phyloP scores from a whole-genome alignment of 202 grass and related monocot genomes.

The Brachypodium distachyon region DNA sequence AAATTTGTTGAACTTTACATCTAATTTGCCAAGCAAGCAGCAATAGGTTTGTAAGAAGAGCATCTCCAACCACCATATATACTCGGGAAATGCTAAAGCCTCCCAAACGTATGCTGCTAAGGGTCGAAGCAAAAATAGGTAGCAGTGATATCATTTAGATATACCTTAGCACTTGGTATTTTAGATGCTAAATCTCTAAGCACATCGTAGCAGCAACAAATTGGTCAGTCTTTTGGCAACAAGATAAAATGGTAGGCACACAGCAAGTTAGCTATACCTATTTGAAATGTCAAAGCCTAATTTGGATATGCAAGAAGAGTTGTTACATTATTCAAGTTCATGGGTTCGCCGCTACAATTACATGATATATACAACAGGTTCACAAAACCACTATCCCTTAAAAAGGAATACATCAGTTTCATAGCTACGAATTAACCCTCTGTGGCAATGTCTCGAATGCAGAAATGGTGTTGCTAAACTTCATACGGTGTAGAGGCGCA shows the following conservation, averaged over 20 bases:
- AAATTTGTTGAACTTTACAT: too few relatives aligned
- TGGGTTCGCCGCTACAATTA: neutral
- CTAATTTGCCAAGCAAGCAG: too few relatives aligned
- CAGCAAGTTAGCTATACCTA: neutral
- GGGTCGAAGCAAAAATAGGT: neutral
- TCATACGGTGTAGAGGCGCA: conserved; percentile 85
- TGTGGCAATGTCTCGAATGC: conserved; percentile 96
- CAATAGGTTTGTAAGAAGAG: too few relatives aligned
- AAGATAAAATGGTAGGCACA: neutral
- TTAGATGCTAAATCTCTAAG: neutral
- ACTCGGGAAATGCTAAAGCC: too few relatives aligned
- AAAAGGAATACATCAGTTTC: neutral
- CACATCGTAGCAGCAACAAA: neutral
- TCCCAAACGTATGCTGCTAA: too few relatives aligned
- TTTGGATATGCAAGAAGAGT: neutral
- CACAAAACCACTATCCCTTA: too few relatives aligned
- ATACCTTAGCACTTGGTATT: neutral
- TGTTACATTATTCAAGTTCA: neutral
- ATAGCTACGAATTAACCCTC: conserved; percentile 34
- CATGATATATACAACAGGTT: conserved; percentile 4
- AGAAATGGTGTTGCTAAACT: conserved; percentile 79
- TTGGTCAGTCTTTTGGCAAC: neutral
- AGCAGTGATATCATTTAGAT: neutral
- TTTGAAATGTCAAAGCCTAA: neutral
- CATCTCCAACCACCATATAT: too few relatives aligned